Base-by-base conservation (phyloP, 768 basidiomycete genomes). In the Sarcodon aspratus region DNA sequence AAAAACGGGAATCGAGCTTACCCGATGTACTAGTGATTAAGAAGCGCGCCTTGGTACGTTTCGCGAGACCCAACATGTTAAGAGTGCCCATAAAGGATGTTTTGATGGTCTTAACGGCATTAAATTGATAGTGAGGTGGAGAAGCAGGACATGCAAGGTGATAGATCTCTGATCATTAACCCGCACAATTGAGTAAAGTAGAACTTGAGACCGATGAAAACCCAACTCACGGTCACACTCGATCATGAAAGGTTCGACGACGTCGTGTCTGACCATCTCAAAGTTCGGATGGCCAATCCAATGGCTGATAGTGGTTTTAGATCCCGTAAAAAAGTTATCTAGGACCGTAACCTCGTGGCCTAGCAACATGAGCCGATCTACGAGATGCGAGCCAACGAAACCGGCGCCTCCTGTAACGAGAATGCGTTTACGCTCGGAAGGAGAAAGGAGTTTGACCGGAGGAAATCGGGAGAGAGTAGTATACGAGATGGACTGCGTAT, bases 211-310 rank as follows among this genome's bases (percentile, higher is more conserved):
- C 52, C 47, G 45, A 52, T 27, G 35, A 31, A 15, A 13, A 31
- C 33, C 49, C 34, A 10, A 73, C 88, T 60, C 61, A 93, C 90
- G 93, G 67, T 99, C 96, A 54, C 93, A 95, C 65, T 99, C 96
- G 64, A 96, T 95, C 83, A 95, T 87, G 71, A 96, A 94, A 1
- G 94, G 92, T 60, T 98, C 87, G 38, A 97, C 85, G 18, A 99
- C 87, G 62, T 99, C 96, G 64, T 97, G 96, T 50, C 96, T 81
- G 55, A 98, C 90, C 69, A 99, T 73, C 68, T 98, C 95, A 57
- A 99, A 99, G 71, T 98, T 97, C 53, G 96, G 96, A 66, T 99
- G 96, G 7, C 96, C 96, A 50, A 92, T 75, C 92, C 92, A 95
- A 59, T 92, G 87, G 55, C 84, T 82, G 54, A 97, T 87, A 46